Evolutionary conservation across 1,284 basidiomycete species (phyloP).

Genomic region (Heterobasidion annosum): DNA sequence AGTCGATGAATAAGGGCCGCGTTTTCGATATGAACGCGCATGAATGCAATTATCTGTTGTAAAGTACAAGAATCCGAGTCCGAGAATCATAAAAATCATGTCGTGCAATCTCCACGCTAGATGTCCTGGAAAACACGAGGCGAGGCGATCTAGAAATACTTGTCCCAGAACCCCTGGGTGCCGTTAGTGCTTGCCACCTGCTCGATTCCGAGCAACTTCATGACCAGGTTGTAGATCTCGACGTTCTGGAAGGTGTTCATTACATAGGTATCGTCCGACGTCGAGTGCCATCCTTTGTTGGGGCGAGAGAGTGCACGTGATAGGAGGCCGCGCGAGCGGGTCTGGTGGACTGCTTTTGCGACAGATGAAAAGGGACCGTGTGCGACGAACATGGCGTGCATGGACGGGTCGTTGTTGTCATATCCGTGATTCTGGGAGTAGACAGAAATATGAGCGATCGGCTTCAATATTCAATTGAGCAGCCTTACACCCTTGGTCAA

Average conservation of each 20-base stretch:
- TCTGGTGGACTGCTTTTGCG: conserved; percentile 46
- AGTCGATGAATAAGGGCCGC: too few relatives aligned
- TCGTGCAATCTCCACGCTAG: too few relatives aligned
- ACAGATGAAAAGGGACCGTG: conserved; percentile 76
- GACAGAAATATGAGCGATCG: not conserved
- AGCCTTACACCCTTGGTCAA: conserved; percentile 69
- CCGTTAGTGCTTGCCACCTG: conserved; percentile 62
- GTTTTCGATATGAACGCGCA: too few relatives aligned
- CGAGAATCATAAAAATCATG: too few relatives aligned
- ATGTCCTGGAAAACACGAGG: not conserved
- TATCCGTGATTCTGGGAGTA: conserved; percentile 67
- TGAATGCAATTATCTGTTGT: too few relatives aligned
- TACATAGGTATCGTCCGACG: conserved; percentile 53
- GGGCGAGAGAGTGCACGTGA: conserved; percentile 22
- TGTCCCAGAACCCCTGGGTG: conserved; percentile 72
- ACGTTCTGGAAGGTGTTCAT: conserved; percentile 79
- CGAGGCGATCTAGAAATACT: conserved; percentile 41
- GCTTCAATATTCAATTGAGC: not conserved
- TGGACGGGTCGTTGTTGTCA: conserved; percentile 66
- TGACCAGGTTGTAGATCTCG: conserved; percentile 77
- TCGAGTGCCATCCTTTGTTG: conserved; percentile 59
- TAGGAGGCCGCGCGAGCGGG: conserved; percentile 15
- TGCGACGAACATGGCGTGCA: conserved; percentile 88
- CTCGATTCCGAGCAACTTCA: conserved; percentile 65
- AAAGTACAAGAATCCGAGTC: too few relatives aligned